Conservation (phyloP, 805 yeast genomes). For the Ogataea salicorniae region DNA sequence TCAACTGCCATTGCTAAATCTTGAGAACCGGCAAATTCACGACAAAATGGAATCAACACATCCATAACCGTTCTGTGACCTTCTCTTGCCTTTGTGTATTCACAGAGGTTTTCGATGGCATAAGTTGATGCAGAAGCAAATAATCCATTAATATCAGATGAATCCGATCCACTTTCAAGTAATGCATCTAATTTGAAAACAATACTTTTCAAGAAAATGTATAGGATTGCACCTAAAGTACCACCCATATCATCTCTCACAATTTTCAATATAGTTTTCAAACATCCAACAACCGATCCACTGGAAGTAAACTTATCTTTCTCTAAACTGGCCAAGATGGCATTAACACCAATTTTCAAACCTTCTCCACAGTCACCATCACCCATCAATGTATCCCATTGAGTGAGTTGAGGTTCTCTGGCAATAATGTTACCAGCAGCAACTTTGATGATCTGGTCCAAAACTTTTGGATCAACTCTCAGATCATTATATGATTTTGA, state of each 20-base stretch:
- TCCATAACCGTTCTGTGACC: constrained; percentile 39
- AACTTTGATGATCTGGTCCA: constrained; percentile 16
- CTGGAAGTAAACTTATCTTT: constrained; percentile 16
- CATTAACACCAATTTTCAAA: constrained; percentile 31
- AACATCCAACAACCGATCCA: constrained; percentile 25
- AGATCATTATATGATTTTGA: constrained; percentile 12
- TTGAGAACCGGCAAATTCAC: constrained; percentile 17
- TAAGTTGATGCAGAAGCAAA: constrained; percentile 23
- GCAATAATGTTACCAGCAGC: constrained; percentile 29
- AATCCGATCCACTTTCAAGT: constrained; percentile 2
- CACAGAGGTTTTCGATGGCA: constrained; percentile 28
- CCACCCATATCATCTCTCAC: constrained; percentile 37
- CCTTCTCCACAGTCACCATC: constrained; percentile 41
- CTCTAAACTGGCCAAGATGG: constrained; percentile 23
- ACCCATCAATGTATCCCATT: constrained; percentile 40
- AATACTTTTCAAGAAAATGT: constrained; percentile 27
- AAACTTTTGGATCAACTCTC: constrained; percentile 13
- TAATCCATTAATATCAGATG: constrained; percentile 5
- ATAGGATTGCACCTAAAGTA: constrained; percentile 34
- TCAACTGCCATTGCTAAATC: constrained; percentile 23
- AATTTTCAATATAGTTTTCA: constrained; percentile 25
- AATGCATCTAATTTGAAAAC: constrained; percentile 26
- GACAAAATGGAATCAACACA: constrained; percentile 34
- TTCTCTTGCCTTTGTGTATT: constrained; percentile 33
- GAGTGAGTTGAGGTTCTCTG: constrained; percentile 33